A percentile compares a stretch with the other conserved stretches of the same genome.
Evolutionary conservation across 306 rosid species (phyloP).

Genomic region (Acmispon strigosus): DNA sequence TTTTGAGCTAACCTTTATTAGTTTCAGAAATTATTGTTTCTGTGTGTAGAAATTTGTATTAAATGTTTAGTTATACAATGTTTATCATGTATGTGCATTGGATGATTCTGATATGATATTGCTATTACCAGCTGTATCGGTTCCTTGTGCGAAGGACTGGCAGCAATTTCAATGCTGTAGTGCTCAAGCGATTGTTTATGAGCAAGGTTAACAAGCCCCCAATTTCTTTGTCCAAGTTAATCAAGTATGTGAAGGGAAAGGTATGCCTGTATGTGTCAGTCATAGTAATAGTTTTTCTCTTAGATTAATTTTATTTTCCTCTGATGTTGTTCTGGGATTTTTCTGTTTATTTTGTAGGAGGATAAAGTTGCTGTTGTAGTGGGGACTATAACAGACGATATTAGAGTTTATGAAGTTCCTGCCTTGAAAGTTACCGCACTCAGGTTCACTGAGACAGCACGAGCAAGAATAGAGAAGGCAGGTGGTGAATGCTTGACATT

Average conservation of each 20-base stretch:
- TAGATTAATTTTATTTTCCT: not conserved
- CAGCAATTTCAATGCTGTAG: slow-evolving; percentile 61
- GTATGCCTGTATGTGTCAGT: not conserved
- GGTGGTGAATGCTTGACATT: slow-evolving; percentile 85
- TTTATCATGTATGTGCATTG: not conserved
- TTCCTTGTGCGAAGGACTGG: slow-evolving; percentile 72
- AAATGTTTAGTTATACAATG: not conserved
- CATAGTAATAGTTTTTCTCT: not conserved
- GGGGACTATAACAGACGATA: slow-evolving; percentile 66
- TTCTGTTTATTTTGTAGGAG: slow-evolving; percentile 25
- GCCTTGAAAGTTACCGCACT: slow-evolving; percentile 55
- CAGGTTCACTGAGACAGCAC: slow-evolving; percentile 69
- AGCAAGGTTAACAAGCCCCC: slow-evolving; percentile 77
- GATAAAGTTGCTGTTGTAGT: slow-evolving; percentile 56
- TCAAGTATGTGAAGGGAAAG: slow-evolving; percentile 48
- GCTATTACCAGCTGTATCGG: slow-evolving; percentile 54
- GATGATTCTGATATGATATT: slow-evolving; percentile 12
- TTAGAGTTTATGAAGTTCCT: slow-evolving; percentile 71
- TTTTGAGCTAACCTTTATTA: not conserved
- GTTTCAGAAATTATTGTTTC: not conserved
- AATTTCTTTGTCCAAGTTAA: slow-evolving; percentile 59
- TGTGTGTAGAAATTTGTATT: not conserved
- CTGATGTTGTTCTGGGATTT: not conserved
- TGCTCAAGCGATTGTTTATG: slow-evolving; percentile 76
- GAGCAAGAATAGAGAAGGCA: slow-evolving; percentile 74